Evolutionary conservation across 257 asterid species (phyloP).

Genomic region (Coffea canephora): DNA sequence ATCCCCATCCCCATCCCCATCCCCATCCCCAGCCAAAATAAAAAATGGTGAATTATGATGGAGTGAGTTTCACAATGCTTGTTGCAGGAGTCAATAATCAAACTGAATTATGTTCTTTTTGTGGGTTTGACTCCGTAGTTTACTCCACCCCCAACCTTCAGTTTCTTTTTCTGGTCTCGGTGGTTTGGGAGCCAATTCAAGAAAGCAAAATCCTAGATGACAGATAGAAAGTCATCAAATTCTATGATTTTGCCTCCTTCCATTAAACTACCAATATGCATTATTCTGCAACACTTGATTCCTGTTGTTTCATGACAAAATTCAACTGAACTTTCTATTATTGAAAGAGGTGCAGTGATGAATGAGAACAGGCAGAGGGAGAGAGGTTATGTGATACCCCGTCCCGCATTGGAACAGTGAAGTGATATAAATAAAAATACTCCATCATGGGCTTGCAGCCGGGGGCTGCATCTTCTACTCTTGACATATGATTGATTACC

Average conservation of each 20-base stretch:
- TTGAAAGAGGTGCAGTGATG: neutral
- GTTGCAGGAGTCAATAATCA: neutral
- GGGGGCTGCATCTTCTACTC: neutral
- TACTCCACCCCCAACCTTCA: no score
- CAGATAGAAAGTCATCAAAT: neutral
- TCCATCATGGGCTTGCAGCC: no score
- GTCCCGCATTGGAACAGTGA: no score
- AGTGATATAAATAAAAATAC: no score
- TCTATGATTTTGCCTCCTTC: conserved; percentile 9
- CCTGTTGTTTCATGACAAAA: neutral
- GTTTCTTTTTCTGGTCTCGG: neutral
- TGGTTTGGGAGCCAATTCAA: neutral
- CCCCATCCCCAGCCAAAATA: no score
- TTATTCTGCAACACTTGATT: neutral
- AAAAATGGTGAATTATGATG: neutral
- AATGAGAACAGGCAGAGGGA: neutral
- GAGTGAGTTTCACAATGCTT: neutral
- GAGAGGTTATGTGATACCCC: neutral
- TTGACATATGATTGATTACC: neutral
- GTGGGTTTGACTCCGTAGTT: neutral
- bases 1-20: no score
- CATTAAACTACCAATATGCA: neutral
- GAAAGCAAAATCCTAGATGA: neutral
- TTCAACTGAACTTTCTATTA: neutral
- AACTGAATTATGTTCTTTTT: neutral